Evolutionary conservation across 2,329 filamentous ascomycete species (phyloP), one percentile per base, ranked within the genome.

Genomic region (Calycina marina): DNA sequence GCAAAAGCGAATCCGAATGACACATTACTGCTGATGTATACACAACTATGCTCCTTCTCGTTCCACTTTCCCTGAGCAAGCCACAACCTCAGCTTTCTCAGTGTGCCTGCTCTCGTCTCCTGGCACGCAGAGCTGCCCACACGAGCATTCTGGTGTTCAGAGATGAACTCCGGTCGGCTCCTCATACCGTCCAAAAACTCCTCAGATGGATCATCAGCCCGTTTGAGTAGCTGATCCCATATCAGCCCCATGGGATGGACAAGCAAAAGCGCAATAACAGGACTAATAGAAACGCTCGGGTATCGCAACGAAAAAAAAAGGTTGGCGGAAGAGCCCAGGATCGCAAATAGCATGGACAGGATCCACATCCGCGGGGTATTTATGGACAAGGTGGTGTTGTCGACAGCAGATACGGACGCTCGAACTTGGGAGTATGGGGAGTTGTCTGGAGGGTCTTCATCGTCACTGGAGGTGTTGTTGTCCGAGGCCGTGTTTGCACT

Each of bases 1-100:
- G 82, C 82, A 56, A 90, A 90, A 15, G 83, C 82, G 56, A 90
- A 90, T 2, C 82, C 83, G 52, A 90, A 90, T 13, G 82, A 84
- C 25, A 90, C 81, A 50, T 90, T 90, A 57, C 81, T 88, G 61
- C 78, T 84, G 45, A 90, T 83, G 46, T 90, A 90, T 31, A 90
- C 81, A 50, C 82, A 90, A 25, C 77, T 81, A 54, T 90, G 83
- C 53, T 90, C 82, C 53, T 90, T 90, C 51, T 85, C 77, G 50
- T 90, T 90, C 83, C 83, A 90, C 20, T 61, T 65, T 3, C 82
- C 82, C 55, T 88, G 82, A 1, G 73, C 75, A 16, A 88, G 61
- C 81, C 82, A 90, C 20, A 79, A 60, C 28, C 80, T 71, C 36
- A 76, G 50, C 4, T 65, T 62, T 18, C 42, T 38, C 17, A 34